Evolutionary conservation across 805 yeast genomes (phyloP).

Genomic region (Metschnikowia lachancei): DNA sequence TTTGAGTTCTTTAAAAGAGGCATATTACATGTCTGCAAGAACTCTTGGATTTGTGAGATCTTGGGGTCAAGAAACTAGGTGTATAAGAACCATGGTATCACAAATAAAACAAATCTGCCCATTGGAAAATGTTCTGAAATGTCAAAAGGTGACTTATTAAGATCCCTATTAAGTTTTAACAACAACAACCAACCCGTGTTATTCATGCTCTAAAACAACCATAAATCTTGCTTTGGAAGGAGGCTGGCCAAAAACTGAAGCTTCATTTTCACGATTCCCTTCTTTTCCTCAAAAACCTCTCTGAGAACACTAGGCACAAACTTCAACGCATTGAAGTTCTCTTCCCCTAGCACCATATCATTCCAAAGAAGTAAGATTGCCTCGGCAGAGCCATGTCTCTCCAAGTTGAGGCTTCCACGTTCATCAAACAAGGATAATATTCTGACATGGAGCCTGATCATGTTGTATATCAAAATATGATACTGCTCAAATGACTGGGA

Average conservation of each 20-base stretch:
- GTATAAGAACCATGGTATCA: too few relatives aligned
- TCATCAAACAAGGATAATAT: not conserved
- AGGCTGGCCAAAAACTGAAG: not conserved
- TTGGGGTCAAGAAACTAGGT: too few relatives aligned
- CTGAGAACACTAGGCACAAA: not conserved
- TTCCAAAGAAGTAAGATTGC: not conserved
- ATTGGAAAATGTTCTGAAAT: too few relatives aligned
- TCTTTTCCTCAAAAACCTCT: not conserved
- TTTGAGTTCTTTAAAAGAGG: too few relatives aligned
- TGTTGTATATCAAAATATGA: not conserved
- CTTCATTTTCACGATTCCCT: not conserved
- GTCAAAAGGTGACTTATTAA: too few relatives aligned
- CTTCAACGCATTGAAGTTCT: not conserved
- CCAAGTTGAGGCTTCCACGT: not conserved
- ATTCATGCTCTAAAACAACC: too few relatives aligned
- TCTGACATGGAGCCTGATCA: not conserved
- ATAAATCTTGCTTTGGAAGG: not conserved
- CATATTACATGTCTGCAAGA: too few relatives aligned
- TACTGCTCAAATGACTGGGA: not conserved
- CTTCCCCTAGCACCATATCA: not conserved
- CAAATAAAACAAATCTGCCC: too few relatives aligned
- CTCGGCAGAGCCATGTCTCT: not conserved
- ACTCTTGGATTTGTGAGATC: too few relatives aligned
- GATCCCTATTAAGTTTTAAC: too few relatives aligned
- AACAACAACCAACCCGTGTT: too few relatives aligned